phyloP scores from a whole-genome alignment of 306 rosid genomes.

The Heteromeles arbutifolia region DNA sequence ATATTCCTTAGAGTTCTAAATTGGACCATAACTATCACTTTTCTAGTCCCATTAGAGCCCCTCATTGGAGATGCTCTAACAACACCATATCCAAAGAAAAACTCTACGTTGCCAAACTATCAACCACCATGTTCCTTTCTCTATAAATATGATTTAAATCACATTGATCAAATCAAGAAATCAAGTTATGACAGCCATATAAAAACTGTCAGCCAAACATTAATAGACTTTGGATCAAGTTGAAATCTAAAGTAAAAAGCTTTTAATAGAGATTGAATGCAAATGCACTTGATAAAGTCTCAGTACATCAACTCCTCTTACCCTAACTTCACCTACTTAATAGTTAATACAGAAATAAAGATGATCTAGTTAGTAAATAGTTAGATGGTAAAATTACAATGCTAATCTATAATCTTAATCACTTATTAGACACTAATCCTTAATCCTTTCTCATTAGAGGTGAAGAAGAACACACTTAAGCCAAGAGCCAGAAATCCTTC shows the following conservation, averaged over 20 bases:
- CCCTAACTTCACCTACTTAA: background rate
- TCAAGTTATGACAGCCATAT: too few relatives aligned
- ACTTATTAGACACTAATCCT: background rate
- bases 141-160: too few relatives aligned
- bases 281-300: background rate
- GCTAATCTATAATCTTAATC: background rate
- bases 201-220: too few relatives aligned
- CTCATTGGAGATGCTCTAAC: too few relatives aligned
- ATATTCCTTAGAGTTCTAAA: too few relatives aligned
- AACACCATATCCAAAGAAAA: too few relatives aligned
- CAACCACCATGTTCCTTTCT: too few relatives aligned
- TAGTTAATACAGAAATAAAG: conserved; percentile 7
- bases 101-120: too few relatives aligned
- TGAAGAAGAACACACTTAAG: conserved; percentile 25
- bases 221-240: background rate
- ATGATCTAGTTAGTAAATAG: conserved; percentile 33
- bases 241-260: background rate
- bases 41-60: too few relatives aligned
- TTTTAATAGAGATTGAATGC: background rate
- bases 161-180: too few relatives aligned
- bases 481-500: conserved; percentile 95
- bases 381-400: conserved; percentile 29
- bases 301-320: background rate
- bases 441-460: background rate
- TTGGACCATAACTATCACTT: too few relatives aligned